Percentiles rank a stretch among this genome's conserved stretches.
Conservation (phyloP, 2,329 filamentous ascomycete genomes). For the Talaromyces sp. region DNA sequence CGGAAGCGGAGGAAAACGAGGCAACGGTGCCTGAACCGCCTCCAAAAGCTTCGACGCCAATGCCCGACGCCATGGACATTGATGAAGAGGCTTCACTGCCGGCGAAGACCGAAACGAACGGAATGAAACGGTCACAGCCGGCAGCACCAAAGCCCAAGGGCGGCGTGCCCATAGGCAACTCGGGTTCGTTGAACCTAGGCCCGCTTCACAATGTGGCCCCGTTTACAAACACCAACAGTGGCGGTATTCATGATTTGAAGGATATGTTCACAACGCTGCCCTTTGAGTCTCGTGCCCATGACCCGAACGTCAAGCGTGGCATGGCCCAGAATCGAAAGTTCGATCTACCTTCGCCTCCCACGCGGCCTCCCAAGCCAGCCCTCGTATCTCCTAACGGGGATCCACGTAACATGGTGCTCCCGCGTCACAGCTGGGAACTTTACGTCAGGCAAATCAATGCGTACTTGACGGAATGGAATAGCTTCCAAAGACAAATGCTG, state of each 20-base stretch:
- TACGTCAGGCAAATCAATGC: slow-evolving; percentile 50
- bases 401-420: slow-evolving; percentile 34
- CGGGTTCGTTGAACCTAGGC: slow-evolving; percentile 41
- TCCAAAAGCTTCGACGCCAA: slow-evolving; percentile 10
- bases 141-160: slow-evolving; percentile 10
- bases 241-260: slow-evolving; percentile 49
- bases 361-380: slow-evolving; percentile 39
- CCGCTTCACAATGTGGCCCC: slow-evolving; percentile 48
- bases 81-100: slow-evolving; percentile 29
- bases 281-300: slow-evolving; percentile 51
- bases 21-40: slow-evolving; percentile 23
- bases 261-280: slow-evolving; percentile 53
- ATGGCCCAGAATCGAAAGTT: slow-evolving; percentile 33
- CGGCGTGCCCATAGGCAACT: slow-evolving; percentile 11
- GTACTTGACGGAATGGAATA: slow-evolving; percentile 54
- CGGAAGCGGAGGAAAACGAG: slow-evolving; percentile 35
- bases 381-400: slow-evolving; percentile 17
- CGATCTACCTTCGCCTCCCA: slow-evolving; percentile 48
- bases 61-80: slow-evolving; percentile 43
- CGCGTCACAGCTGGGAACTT: slow-evolving; percentile 43
- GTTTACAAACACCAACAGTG: slow-evolving; percentile 40
- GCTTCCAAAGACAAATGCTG: slow-evolving; percentile 52
- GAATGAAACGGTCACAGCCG: slow-evolving; percentile 15
- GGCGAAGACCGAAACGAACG: slow-evolving; percentile 4
- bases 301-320: slow-evolving; percentile 37